Evolutionary conservation across 768 basidiomycete genomes (phyloP), one percentile per base, ranked within the genome.

Genomic region (Lentinula sp.): DNA sequence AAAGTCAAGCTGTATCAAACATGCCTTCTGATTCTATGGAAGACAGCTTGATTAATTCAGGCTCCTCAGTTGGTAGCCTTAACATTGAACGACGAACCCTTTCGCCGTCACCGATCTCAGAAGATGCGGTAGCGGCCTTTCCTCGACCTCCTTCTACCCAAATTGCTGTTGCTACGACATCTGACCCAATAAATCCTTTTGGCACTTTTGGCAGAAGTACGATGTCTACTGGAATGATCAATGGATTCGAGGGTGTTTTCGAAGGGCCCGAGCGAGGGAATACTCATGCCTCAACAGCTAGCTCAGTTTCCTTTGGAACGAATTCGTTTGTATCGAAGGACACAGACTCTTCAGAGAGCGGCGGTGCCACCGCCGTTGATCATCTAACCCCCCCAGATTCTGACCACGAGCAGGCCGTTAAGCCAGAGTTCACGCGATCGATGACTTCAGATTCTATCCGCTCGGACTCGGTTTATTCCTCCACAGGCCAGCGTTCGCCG

Each of bases 401-500:
- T 32, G 31, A 15, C 15, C 31, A 5, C n/a, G 50, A 51, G 15
- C 5, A 43, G 10, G 18, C 9, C 13, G 11, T 8, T 11, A 21
- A 43, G 40, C 11, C 15, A 28, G 37, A 40, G 15, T 40, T 16
- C 15, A 10, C 55, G 6, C 55, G 37, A 32, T 42, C 55, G 23
- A 18, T 37, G 6, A 43, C 55, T 42, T 9, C 11, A 56, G 18
- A 39, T 28, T 56, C 55, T 28, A 23, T 43, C 15, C 55, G 55
- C 31, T 56, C 55, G 21, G 40, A 56, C 10, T 56, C 55, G 4
- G 23, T 42, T 3, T 56, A 56, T 21, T 56, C 55, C 21, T 43
- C 42, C 15, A 28, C 40, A 21, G 23, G 40, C 39, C 55, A 42
- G 43, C 37, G 23, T 5, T 43, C 55, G 21, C 70, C n/a, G 69